Conservation (phyloP, 1,284 basidiomycete genomes). For the Ganoderma resinaceum region DNA sequence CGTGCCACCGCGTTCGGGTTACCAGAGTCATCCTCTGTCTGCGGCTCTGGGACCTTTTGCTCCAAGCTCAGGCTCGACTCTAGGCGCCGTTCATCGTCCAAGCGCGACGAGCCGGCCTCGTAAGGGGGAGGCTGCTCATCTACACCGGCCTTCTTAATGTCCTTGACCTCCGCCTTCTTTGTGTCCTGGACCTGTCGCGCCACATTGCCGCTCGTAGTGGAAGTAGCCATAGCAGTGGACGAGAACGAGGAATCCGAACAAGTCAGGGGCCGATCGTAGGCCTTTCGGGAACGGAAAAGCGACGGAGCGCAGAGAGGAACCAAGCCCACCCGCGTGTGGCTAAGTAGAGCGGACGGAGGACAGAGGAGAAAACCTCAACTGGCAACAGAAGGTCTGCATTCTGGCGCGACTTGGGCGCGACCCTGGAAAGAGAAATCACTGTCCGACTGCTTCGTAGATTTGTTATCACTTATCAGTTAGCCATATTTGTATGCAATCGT, state of each 20-base stretch:
- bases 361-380: background rate
- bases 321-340: background rate
- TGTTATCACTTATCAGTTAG: background rate
- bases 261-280: conserved; percentile 5
- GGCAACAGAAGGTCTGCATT: background rate
- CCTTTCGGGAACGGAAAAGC: conserved; percentile 16
- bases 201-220: conserved; percentile 12
- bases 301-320: background rate
- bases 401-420: background rate
- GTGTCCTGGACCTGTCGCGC: conserved; percentile 13
- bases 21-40: background rate
- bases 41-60: background rate
- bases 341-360: background rate
- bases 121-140: conserved; percentile 10
- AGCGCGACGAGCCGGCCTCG: background rate
- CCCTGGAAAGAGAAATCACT: background rate
- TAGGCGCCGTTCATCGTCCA: background rate
- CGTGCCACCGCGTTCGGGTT: conserved; percentile 28
- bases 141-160: conserved; percentile 8
- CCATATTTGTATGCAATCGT: background rate
- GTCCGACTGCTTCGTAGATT: background rate
- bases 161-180: conserved; percentile 9
- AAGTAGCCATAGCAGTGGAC: background rate
- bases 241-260: background rate
- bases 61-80: background rate